Evolutionary conservation across 2,329 filamentous ascomycete species (phyloP).

Genomic region (Colletotrichum musicola): DNA sequence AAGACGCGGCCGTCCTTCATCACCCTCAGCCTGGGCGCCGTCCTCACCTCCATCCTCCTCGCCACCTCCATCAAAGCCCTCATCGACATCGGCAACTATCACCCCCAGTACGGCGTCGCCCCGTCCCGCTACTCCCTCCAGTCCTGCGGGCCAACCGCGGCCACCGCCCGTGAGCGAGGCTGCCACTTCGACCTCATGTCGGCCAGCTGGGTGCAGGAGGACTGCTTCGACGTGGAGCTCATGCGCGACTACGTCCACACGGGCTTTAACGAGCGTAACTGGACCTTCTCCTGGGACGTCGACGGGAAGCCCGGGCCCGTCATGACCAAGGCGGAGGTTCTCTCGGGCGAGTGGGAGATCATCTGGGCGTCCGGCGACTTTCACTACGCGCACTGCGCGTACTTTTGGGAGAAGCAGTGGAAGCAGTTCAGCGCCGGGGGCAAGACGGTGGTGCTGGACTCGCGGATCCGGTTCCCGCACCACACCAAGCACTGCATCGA

Average conservation of each 20-base stretch:
- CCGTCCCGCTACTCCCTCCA: background rate
- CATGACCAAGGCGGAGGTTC: background rate
- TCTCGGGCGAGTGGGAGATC: background rate
- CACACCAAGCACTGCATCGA: slow-evolving; percentile 3
- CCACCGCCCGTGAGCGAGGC: background rate
- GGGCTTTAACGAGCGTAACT: background rate
- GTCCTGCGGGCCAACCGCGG: background rate
- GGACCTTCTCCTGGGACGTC: background rate
- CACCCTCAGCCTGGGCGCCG: background rate
- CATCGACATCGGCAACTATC: background rate
- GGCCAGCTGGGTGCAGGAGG: background rate
- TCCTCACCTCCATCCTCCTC: background rate
- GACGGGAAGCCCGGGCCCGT: background rate
- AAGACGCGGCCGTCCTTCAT: background rate
- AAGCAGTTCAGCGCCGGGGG: background rate
- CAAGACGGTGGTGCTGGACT: background rate
- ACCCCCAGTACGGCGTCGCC: background rate
- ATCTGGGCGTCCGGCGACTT: slow-evolving; percentile 1
- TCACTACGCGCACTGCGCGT: background rate
- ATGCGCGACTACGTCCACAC: background rate
- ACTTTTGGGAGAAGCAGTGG: slow-evolving; percentile 8
- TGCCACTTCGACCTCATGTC: slow-evolving; percentile 8
- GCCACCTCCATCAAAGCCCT: background rate
- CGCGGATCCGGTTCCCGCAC: background rate
- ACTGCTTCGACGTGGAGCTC: background rate